A percentile compares a stretch with the other conserved stretches of the same genome.
Evolutionary conservation across 805 yeast genomes (phyloP).

Genomic region (Yamadazyma olivae): DNA sequence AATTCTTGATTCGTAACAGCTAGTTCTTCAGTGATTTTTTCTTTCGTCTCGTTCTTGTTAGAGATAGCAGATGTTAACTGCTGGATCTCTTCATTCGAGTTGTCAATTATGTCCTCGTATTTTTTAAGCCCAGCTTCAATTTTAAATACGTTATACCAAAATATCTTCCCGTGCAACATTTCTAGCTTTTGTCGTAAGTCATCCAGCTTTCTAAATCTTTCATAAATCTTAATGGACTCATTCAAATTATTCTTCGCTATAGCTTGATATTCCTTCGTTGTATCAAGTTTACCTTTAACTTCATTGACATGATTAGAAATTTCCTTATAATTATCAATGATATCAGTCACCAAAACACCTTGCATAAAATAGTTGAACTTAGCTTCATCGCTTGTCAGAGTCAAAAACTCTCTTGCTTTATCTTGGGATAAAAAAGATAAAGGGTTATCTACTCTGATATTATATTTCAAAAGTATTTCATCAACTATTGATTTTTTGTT

Average conservation of each 20-base stretch:
- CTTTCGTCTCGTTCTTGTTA: too few relatives aligned
- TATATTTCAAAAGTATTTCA: constrained; percentile 64
- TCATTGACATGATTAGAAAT: constrained; percentile 27
- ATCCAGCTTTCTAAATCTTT: constrained; percentile 33
- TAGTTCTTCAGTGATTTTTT: background rate
- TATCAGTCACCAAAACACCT: constrained; percentile 72
- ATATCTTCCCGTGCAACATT: constrained; percentile 37
- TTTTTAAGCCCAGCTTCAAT: constrained; percentile 17
- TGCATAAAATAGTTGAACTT: constrained; percentile 77
- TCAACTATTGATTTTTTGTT: constrained; percentile 64
- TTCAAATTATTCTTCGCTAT: constrained; percentile 25
- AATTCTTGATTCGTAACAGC: background rate
- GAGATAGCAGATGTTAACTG: background rate
- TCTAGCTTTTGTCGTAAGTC: constrained; percentile 29
- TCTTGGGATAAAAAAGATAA: constrained; percentile 92
- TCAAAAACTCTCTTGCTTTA: constrained; percentile 84
- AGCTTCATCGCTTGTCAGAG: constrained; percentile 66
- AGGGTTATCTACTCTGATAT: constrained; percentile 84
- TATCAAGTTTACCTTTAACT: constrained; percentile 23
- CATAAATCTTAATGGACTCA: constrained; percentile 27
- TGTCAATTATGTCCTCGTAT: constrained; percentile 13
- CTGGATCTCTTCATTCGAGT: background rate
- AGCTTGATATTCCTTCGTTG: constrained; percentile 22
- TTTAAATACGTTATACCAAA: constrained; percentile 38
- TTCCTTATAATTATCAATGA: constrained; percentile 48